Evolutionary conservation across 208 protist species (phyloP).

Genomic region (Angomonas deanei): DNA sequence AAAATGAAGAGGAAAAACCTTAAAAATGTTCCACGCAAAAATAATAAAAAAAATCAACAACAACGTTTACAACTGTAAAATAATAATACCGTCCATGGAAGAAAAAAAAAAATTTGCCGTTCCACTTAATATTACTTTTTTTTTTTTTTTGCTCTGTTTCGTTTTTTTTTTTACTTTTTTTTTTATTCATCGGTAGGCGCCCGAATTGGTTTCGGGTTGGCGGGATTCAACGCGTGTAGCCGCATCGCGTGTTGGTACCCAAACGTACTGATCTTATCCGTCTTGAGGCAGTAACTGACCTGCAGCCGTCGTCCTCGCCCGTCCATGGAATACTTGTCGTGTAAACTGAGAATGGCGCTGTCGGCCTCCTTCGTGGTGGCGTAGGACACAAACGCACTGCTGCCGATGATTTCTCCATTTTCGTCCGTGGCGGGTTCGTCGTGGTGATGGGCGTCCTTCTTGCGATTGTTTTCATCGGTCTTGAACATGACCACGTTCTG

Average conservation of each 20-base stretch:
- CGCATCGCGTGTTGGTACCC: slow-evolving; percentile 48
- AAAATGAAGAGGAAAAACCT: too few species aligned
- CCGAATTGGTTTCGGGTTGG: slow-evolving; percentile 36
- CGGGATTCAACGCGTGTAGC: slow-evolving; percentile 47
- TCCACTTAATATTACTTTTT: neutral
- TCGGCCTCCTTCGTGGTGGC: slow-evolving; percentile 46
- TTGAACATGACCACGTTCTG: slow-evolving; percentile 35
- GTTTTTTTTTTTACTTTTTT: slow-evolving; percentile 1
- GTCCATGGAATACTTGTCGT: slow-evolving; percentile 46
- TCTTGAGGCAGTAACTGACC: slow-evolving; percentile 57
- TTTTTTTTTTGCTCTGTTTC: neutral
- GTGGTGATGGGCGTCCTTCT: neutral
- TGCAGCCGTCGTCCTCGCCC: slow-evolving; percentile 48
- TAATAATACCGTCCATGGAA: neutral
- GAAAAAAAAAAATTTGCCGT: slow-evolving; percentile 1
- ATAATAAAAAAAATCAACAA: slow-evolving; percentile 5
- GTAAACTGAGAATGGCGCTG: slow-evolving; percentile 40
- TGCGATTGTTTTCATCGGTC: slow-evolving; percentile 13
- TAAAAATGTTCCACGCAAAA: neutral
- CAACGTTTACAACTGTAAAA: slow-evolving; percentile 4
- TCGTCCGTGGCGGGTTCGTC: slow-evolving; percentile 8
- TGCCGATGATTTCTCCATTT: slow-evolving; percentile 17
- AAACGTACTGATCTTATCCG: slow-evolving; percentile 53
- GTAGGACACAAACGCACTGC: slow-evolving; percentile 37
- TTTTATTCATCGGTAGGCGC: neutral